Percentiles rank a stretch among this genome's conserved stretches.
Evolutionary conservation across 2,329 filamentous ascomycete genomes (phyloP).

Genomic region (Paecilomyces sp.): DNA sequence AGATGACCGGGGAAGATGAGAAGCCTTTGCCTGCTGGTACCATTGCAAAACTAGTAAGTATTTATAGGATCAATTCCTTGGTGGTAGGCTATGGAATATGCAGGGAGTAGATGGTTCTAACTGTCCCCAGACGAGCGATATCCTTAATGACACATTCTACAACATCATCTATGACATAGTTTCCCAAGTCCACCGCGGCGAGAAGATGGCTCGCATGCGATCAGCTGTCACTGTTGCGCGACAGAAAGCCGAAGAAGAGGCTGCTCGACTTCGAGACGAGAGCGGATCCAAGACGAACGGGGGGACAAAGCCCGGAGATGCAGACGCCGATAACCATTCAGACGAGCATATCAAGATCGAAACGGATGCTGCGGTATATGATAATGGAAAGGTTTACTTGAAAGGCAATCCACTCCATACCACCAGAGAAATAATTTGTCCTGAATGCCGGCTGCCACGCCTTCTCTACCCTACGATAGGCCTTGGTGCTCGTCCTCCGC

Average conservation of each 20-base stretch:
- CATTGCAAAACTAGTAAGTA: constrained; percentile 34
- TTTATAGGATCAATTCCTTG: background rate
- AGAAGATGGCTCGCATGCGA: constrained; percentile 55
- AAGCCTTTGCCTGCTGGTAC: constrained; percentile 28
- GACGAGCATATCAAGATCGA: constrained; percentile 34
- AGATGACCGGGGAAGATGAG: constrained; percentile 21
- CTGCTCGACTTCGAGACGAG: constrained; percentile 21
- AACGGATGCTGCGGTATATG: constrained; percentile 46
- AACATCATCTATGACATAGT: constrained; percentile 56
- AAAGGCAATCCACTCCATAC: constrained; percentile 54
- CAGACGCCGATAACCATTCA: constrained; percentile 24
- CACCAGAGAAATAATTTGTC: constrained; percentile 53
- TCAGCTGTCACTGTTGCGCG: constrained; percentile 38
- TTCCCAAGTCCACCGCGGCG: constrained; percentile 51
- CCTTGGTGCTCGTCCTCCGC: constrained; percentile 39
- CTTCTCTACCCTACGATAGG: constrained; percentile 52
- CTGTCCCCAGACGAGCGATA: constrained; percentile 30
- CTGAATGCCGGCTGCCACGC: constrained; percentile 53
- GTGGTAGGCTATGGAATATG: background rate
- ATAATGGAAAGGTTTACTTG: constrained; percentile 46
- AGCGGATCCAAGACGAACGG: constrained; percentile 23
- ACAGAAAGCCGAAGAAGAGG: constrained; percentile 37
- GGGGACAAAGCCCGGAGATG: constrained; percentile 22
- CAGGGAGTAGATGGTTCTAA: constrained; percentile 7
- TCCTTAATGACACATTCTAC: constrained; percentile 52